Evolutionary conservation across 2,329 filamentous ascomycete species (phyloP), one percentile per base, ranked within the genome.

Genomic region (Penicillium sp.): DNA sequence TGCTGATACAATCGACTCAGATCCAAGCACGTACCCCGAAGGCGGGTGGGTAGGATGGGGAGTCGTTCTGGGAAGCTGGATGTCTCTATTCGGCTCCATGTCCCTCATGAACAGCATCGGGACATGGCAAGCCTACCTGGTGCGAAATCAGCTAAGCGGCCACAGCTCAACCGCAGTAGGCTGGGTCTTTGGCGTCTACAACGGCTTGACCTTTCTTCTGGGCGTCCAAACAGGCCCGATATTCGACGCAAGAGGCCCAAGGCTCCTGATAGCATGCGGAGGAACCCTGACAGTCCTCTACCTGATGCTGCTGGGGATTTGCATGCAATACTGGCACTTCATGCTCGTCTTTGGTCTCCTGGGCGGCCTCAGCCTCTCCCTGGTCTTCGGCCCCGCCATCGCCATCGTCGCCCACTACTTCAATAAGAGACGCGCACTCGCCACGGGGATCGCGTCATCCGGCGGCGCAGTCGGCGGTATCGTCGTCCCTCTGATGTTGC

Each of bases 301-400:
- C 2, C 69, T 90, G 5, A 88, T 90, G 85, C 88, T 89, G 86
- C 80, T 85, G 0, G 84, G 81, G 7, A 73, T 90, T 60, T 87
- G 79, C 49, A 82, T 77, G 0, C 65, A 84, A 56, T 86, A 85
- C 69, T 86, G 80, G 63, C 83, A 86, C 38, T 81, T 85, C 66
- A 73, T 86, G 13, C 66, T 75, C 3, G 66, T 66, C 1, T 70
- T 73, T 38, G 70, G 68, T 2, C 9, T 73, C 5, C 35, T 70
- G 2, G 23, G 58, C 4, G 23, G 58, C 3, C 41, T 71, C 0
- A 50, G 53, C 7, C 78, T 76, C 66, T 79, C 78, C 0, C 70
- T 85, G 3, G 66, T 84, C 4, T 71, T 76, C 11, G 73, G 81
- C 1, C 82, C 84, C 0, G 76, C 81, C 0, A 73, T 85, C 30